Evolutionary conservation across 345 rosid species (phyloP), one percentile per base, ranked within the genome.

Genomic region (Laguncularia racemosa): DNA sequence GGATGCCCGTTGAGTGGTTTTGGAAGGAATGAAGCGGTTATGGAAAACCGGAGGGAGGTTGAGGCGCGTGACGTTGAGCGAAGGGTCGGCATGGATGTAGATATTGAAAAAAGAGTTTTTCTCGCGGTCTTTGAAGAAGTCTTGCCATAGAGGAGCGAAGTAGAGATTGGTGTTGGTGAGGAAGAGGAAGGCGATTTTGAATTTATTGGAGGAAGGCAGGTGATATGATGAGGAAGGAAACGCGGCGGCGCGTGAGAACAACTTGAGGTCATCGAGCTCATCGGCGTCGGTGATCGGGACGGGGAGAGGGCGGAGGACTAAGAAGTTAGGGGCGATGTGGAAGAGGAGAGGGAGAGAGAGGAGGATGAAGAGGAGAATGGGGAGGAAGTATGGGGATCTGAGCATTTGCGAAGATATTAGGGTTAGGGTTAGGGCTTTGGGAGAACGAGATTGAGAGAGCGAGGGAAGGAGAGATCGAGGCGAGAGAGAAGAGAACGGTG

Each of bases 181-280:
- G 77, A 93, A 93, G 20, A 89, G 77, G 70, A 93, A 93, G n/a
- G 97, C 99, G 59, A 93, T 81, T 73, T 93, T 93, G 67, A 77
- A 77, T 53, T 73, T 80, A 16, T 67, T 70, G 43, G 66, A 61
- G 44, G 86, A 67, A 40, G 95, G 71, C n/a, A 93, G 91, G 52
- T 72, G 99, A 17, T 95, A 70, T 19, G 71, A 65, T 14, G 76
- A 50, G 50, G 40, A 33, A 0, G 40, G 7, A 7, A 82, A 59
- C 58, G 88, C 61, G 10, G 84, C 68, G 56, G 95, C 89, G 16
- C 75, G 76, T 69, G 67, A 64, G 74, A 93, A 83, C 66, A 89
- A 78, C 45, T 69, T 40, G 56, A 79, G 88, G 72, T 93, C 97
- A 51, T 81, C 84, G 58, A 64, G 68, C 59, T 93, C 97, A 71